A percentile compares a stretch with the other conserved stretches of the same genome.
phyloP scores from a whole-genome alignment of 2,329 filamentous ascomycete species.

The Nemania sp. region DNA sequence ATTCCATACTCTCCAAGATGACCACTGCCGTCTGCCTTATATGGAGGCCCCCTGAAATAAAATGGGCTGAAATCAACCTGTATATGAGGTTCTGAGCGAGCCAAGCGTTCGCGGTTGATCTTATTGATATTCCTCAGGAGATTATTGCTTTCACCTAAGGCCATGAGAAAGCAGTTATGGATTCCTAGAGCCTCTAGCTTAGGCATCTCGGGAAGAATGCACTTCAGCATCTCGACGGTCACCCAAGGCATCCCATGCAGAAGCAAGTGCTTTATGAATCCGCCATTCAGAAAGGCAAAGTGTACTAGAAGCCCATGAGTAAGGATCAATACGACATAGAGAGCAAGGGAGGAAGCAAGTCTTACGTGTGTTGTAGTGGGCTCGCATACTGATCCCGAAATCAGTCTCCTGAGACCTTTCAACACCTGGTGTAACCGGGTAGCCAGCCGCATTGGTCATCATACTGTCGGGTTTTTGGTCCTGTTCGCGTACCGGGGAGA shows the following conservation, averaged over 20 bases:
- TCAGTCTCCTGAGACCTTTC: not conserved
- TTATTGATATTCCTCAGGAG: conserved; percentile 28
- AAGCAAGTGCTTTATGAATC: conserved; percentile 28
- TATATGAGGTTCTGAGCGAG: not conserved
- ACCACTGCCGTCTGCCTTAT: conserved; percentile 12
- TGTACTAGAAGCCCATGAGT: conserved; percentile 19
- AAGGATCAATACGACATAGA: not conserved
- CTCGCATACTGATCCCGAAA: not conserved
- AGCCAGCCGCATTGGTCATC: conserved; percentile 2
- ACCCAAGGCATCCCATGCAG: conserved; percentile 35
- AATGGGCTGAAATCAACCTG: conserved; percentile 27
- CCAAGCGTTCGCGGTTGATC: conserved; percentile 21
- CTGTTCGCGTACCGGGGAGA: conserved; percentile 15
- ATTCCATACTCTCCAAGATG: conserved; percentile 32
- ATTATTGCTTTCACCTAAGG: conserved; percentile 27
- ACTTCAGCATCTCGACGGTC: conserved; percentile 24
- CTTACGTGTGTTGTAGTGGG: conserved; percentile 20
- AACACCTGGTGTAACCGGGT: conserved; percentile 7
- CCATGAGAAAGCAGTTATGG: conserved; percentile 38
- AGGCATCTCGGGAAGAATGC: conserved; percentile 26
- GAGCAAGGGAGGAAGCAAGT: not conserved
- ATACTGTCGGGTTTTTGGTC: not conserved
- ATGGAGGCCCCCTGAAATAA: conserved; percentile 30
- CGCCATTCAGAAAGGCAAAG: conserved; percentile 20
- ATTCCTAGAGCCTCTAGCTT: conserved; percentile 32